Base-by-base conservation (phyloP, 345 rosid genomes). In the Barbarea vulgaris region DNA sequence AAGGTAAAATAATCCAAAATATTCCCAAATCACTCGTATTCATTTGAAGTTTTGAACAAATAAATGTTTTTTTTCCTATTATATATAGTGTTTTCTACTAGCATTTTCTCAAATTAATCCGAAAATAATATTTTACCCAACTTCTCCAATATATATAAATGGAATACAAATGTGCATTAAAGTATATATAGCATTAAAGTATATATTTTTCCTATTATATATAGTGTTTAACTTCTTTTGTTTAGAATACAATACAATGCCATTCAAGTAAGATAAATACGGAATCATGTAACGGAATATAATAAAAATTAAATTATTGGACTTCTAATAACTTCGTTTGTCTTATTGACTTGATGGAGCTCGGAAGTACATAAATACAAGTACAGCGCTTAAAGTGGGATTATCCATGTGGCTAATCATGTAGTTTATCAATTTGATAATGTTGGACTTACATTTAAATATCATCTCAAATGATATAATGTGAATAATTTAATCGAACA, bases 341-440 rank as follows among this genome's bases (percentile, higher is more conserved):
- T 78, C 81, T 60, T 66, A 65, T 78, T 66, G 69, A 72, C 73
- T 78, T 78, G 13, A 78, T 78, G 73, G 69, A 66, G 50, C 73
- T 78, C 56, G 50, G 54, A 65, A 72, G 81, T 66, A 78, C 77
- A 78, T 58, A 72, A 71, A 78, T 72, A 78, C 69, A 78, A 56
- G 81, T 78, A 72, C 81, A 79, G 79, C 82, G 79, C 82, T 50
- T 50, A 46, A 69, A 30, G 72, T 73, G 82, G 78, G 79, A 79
- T 69, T 50, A 74, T 54, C 68, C 82, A 79, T 74, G 79, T 74
- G 82, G 59, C 72, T 74, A 79, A 74, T 75, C 76, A 79, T 74
- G 57, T 22, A 42, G 62, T 72, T 63, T 27, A 58, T 50, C 24
- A 58, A 41, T 74, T 69, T 52, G 5, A 62, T 30, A 74, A 44